Base-by-base conservation (phyloP, 108 stramenopile species). In the Phaeodactylum tricornutum region DNA sequence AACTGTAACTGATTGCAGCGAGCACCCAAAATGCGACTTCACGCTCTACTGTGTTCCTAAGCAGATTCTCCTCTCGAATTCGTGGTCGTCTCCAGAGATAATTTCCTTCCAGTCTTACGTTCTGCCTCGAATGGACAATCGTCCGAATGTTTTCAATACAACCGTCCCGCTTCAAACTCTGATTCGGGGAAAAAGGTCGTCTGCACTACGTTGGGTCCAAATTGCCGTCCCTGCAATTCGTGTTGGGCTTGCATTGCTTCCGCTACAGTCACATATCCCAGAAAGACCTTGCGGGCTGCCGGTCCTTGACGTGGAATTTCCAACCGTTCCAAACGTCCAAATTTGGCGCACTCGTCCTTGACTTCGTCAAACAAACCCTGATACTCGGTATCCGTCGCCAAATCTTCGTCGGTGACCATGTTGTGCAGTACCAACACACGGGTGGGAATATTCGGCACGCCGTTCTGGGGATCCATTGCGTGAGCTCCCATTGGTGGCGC, bases 401-500 rank as follows among this genome's bases (percentile, higher is more conserved):
- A 64, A 62, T 99, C 96, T 48, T 93, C 94, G 35, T 94, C 73
- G 19, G 73, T 73, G 0, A 99, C 93, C 98, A 99, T 99, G 68
- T 99, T 99, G 36, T 71, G 69, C 47, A 99, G 67, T 7, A 94
- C 90, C 31, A 99, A 67, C 39, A 97, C 73, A 8, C 89, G 66
- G 17, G 84, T 74, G 28, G 30, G 28, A 25, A 37, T 48, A 0
- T 39, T n/a, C 4, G 33, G 31, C 3, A 31, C 14, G 2, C 2
- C n/a, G n/a, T 43, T 29, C 34, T 36, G 50, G 20, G 43, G n/a
- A 22, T 9, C 11, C 22, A 31, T 26, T 33, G 33, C 55, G 16
- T 35, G 40, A n/a, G 22, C 23, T 45, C 6, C 19, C 0, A 28
- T 31, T 0, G 43, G 35, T 24, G 55, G 55, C 36, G 42, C 8